Percentiles rank a stretch among this genome's conserved stretches.
phyloP scores from a whole-genome alignment of 805 yeast genomes.

The Candida broadrunensis region DNA sequence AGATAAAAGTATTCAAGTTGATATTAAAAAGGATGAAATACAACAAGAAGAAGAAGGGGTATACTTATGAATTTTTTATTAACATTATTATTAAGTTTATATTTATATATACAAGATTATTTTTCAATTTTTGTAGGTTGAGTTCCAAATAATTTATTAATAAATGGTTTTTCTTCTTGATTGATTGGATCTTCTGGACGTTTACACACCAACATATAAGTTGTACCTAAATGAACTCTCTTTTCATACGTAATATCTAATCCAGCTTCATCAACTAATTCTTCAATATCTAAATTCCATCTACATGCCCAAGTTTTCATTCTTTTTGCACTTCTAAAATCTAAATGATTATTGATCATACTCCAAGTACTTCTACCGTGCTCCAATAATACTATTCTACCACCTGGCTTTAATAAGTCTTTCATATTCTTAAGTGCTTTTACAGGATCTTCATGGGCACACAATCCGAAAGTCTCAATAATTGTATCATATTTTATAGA shows the following conservation, averaged over 20 bases:
- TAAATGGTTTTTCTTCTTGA: constrained; percentile 40
- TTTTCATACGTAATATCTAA: constrained; percentile 77
- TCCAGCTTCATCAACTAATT: constrained; percentile 78
- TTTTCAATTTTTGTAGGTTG: constrained; percentile 22
- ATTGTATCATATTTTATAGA: constrained; percentile 81
- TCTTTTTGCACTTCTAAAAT: constrained; percentile 77
- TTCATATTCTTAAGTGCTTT: constrained; percentile 74
- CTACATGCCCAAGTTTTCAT: constrained; percentile 94
- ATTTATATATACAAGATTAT: constrained; percentile 1
- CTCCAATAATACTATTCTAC: constrained; percentile 81
- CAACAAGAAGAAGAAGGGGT: constrained; percentile 10
- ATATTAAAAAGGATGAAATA: constrained; percentile 1
- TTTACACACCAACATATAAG: constrained; percentile 81
- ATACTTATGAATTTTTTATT: constrained; percentile 11
- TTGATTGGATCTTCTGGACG: constrained; percentile 62
- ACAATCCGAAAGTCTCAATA: constrained; percentile 89
- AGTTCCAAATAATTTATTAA: constrained; percentile 39
- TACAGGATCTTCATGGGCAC: constrained; percentile 94
- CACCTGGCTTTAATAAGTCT: constrained; percentile 77
- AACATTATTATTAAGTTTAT: background rate
- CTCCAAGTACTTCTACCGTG: constrained; percentile 88
- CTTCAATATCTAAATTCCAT: constrained; percentile 95
- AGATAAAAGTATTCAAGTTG: background rate
- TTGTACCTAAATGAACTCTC: constrained; percentile 86
- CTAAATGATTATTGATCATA: constrained; percentile 75